Conservation (phyloP, 164 flowering plant genomes). For the Umbilicus rupestris region DNA sequence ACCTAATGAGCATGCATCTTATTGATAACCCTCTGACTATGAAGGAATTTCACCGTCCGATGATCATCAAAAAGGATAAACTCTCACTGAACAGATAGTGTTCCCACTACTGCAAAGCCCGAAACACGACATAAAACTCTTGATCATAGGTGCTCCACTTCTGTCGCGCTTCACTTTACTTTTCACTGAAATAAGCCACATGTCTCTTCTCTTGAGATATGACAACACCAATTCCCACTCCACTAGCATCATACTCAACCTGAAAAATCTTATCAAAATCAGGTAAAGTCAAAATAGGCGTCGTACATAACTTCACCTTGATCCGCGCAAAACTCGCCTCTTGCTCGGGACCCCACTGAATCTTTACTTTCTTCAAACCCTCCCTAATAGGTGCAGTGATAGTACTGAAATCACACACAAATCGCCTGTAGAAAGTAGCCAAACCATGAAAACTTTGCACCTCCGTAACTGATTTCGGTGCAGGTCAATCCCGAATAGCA, state of each 20-base stretch:
- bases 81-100: not conserved
- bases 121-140: not conserved
- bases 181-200: not conserved
- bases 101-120: constrained; percentile 1
- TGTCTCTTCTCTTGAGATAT: not conserved
- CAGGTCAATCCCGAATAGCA: not conserved
- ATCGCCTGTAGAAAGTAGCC: too few species aligned
- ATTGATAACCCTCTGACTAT: too few species aligned
- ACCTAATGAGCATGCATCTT: too few species aligned
- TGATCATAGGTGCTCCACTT: not conserved
- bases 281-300: not conserved
- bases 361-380: constrained; percentile 1
- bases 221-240: not conserved
- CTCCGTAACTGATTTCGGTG: too few species aligned
- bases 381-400: too few species aligned
- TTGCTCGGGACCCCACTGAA: not conserved
- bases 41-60: not conserved
- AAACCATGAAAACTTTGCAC: too few species aligned
- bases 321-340: not conserved
- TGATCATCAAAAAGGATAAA: not conserved
- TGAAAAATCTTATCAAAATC: constrained; percentile 3
- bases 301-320: not conserved
- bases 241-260: constrained; percentile 5
- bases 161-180: too few species aligned
- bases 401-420: too few species aligned